Evolutionary conservation across 208 protist species (phyloP).

Genomic region (Acanthamoeba royreba): DNA sequence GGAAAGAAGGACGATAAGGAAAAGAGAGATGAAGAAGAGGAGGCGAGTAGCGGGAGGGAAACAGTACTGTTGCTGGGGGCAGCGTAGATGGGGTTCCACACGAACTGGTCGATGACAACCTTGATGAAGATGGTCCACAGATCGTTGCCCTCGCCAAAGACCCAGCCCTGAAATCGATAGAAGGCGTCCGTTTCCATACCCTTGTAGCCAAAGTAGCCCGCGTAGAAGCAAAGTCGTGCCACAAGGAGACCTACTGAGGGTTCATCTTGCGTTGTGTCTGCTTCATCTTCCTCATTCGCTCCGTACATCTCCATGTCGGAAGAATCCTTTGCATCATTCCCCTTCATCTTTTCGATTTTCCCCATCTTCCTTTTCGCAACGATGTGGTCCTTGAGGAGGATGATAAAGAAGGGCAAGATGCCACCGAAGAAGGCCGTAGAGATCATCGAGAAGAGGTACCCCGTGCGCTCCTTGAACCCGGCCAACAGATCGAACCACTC

Average conservation of each 20-base stretch:
- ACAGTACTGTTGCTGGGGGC: background rate
- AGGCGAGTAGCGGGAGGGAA: background rate
- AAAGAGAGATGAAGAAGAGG: background rate
- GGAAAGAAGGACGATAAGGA: background rate
- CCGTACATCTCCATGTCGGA: background rate
- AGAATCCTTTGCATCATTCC: background rate
- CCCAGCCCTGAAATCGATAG: background rate
- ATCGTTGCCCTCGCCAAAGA: constrained; percentile 14
- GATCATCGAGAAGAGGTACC: constrained; percentile 8
- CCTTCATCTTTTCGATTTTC: background rate
- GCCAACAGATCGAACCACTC: background rate
- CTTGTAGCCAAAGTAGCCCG: background rate
- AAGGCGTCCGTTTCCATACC: background rate
- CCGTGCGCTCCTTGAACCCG: background rate
- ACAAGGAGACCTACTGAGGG: background rate
- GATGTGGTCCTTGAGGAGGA: background rate
- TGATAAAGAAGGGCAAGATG: background rate
- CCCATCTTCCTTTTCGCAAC: background rate
- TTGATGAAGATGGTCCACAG: constrained; percentile 37
- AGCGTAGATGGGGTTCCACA: background rate
- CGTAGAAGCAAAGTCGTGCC: background rate
- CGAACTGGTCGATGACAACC: constrained; percentile 10
- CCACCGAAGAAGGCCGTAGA: background rate
- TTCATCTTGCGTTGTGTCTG: background rate
- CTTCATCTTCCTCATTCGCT: background rate